Evolutionary conservation across 495 filamentous ascomycete species (phyloP).

Genomic region (Cudoniella acicularis): DNA sequence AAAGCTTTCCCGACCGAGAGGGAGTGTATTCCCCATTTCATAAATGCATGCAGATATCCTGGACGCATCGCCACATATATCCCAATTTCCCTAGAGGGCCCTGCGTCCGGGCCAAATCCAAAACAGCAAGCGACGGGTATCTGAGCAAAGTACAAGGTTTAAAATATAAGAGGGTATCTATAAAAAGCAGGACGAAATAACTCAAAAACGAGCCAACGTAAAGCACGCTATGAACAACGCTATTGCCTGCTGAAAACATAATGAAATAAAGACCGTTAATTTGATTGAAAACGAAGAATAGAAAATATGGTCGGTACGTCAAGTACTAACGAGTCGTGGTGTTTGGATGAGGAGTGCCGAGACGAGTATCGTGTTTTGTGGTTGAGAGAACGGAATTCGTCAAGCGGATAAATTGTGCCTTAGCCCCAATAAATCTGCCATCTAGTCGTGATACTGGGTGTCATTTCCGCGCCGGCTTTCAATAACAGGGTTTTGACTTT

Average conservation of each 20-base stretch:
- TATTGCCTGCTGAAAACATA: not conserved
- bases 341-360: not conserved
- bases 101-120: not conserved
- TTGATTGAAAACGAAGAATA: not conserved
- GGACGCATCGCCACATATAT: not conserved
- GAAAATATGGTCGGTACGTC: not conserved
- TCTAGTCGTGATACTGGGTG: conserved; percentile 4
- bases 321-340: not conserved
- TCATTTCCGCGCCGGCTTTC: conserved; percentile 6
- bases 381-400: not conserved
- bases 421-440: conserved; percentile 11
- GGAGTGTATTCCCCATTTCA: not conserved
- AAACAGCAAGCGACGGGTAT: not conserved
- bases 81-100: not conserved
- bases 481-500: conserved; percentile 7
- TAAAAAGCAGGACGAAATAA: not conserved
- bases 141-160: conserved; percentile 1
- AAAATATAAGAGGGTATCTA: conserved; percentile 9
- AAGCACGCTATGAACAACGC: not conserved
- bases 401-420: not conserved
- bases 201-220: not conserved
- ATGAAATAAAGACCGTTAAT: not conserved
- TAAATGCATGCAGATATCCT: not conserved
- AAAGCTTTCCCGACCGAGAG: not conserved
- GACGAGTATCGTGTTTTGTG: not conserved